Evolutionary conservation across 345 rosid genomes (phyloP), one percentile per base, ranked within the genome.

Genomic region (Brassica rapa): DNA sequence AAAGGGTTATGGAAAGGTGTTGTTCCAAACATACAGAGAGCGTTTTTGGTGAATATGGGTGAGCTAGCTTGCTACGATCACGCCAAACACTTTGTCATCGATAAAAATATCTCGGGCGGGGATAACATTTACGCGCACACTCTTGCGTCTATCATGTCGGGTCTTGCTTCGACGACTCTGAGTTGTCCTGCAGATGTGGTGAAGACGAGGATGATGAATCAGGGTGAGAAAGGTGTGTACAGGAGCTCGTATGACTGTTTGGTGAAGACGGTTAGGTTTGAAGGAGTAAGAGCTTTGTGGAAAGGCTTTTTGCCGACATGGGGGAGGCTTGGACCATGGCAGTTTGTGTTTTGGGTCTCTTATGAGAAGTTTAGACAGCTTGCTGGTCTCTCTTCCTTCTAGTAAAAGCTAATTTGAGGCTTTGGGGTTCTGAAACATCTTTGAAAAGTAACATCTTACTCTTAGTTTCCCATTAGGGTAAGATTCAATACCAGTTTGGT

Each of bases 271-370:
- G 89, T 91, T 66, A 86, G 66, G 80, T 66, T 68, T n/a, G 97
- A 91, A 83, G 98, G 98, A 51, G 16, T 88, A 61, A 77, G 76
- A 78, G 97, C 96, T 55, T 72, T 91, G 67, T 93, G 97, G 95
- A 93, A 91, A 81, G 98, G 95, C 15, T 91, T 91, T 81, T 87
- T 89, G 60, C 97, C 96, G 55, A 91, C 94, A 15, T 91, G 97
- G 98, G 94, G 93, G 19, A 89, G 97, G 81, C 95, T 93, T 70
- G 98, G 98, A 72, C 95, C 98, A 3, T 93, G 93, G 97, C 98
- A 93, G 71, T 93, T 91, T 16, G 89, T 90, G 82, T 91, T 93
- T 83, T 93, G 97, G 98, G 97, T 91, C 35, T 88, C 95, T 2
- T 93, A 93, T 4, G 98, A 93, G 88, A 90, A 85, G 79, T 80